phyloP scores from a whole-genome alignment of 257 asterid genomes.

The Asclepias syriaca region DNA sequence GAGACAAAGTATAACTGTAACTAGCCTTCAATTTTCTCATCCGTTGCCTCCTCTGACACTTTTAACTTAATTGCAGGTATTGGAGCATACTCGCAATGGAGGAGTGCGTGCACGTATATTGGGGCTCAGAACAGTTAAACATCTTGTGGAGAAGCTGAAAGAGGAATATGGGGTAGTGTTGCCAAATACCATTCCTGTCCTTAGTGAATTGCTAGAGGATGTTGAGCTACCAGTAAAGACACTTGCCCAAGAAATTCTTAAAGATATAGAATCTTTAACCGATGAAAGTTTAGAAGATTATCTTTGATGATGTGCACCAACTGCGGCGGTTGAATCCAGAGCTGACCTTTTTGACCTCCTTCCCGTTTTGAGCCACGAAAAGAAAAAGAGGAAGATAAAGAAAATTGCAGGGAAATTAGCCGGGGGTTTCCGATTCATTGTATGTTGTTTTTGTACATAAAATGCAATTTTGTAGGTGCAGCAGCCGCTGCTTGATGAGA shows the following conservation, averaged over 20 bases:
- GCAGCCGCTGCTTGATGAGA: not conserved
- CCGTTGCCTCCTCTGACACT: not conserved
- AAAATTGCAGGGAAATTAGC: not conserved
- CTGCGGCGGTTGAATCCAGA: not conserved
- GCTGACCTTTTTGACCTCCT: not conserved
- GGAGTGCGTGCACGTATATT: slow-evolving; percentile 64
- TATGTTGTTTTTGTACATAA: not conserved
- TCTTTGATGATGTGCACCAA: slow-evolving; percentile 37
- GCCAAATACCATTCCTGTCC: slow-evolving; percentile 87
- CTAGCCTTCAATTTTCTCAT: not conserved
- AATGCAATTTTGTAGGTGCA: not conserved
- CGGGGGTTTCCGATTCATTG: too few relatives aligned
- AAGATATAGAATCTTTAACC: slow-evolving; percentile 72
- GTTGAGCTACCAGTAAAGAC: slow-evolving; percentile 63
- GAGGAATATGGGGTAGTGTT: slow-evolving; percentile 70
- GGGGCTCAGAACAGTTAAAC: slow-evolving; percentile 66
- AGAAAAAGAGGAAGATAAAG: too few relatives aligned
- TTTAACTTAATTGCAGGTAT: slow-evolving; percentile 44
- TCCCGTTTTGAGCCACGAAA: not conserved
- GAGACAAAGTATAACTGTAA: not conserved
- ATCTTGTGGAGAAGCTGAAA: slow-evolving; percentile 64
- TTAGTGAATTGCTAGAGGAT: slow-evolving; percentile 88
- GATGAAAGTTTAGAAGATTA: slow-evolving; percentile 84
- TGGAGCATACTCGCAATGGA: slow-evolving; percentile 92
- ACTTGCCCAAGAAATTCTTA: slow-evolving; percentile 77